These are phyloP conservation scores for Gilbertella persicaria DNA, from an alignment of 371 early-diverging fungal species.

Conservation along the genomic window DNA sequence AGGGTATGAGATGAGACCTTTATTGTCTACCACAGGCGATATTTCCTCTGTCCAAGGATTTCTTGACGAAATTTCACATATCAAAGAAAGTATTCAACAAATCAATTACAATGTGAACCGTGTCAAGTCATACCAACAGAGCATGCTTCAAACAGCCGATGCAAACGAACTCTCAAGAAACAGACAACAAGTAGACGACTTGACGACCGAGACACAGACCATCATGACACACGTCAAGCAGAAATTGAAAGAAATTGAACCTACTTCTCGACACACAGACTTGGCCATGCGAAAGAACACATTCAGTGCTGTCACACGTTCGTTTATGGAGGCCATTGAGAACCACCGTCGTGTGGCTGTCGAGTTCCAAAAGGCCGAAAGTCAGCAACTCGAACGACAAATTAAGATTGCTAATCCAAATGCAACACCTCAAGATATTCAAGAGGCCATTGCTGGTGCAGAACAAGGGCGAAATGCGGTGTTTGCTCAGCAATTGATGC, in stretches of 20 bases:
- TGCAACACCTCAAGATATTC: slow-evolving; percentile 48
- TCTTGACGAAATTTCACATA: slow-evolving; percentile 40
- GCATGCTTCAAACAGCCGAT: slow-evolving; percentile 46
- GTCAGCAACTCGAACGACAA: slow-evolving; percentile 46
- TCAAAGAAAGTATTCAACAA: slow-evolving; percentile 40
- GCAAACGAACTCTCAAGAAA: slow-evolving; percentile 33
- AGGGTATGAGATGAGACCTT: slow-evolving; percentile 50
- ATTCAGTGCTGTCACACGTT: slow-evolving; percentile 42
- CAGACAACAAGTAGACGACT: slow-evolving; percentile 24
- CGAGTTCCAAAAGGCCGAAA: slow-evolving; percentile 49
- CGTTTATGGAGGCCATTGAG: slow-evolving; percentile 49
- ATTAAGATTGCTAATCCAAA: slow-evolving; percentile 52
- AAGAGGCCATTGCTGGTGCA: slow-evolving; percentile 45
- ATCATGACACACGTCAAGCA: slow-evolving; percentile 48
- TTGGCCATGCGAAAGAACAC: slow-evolving; percentile 50
- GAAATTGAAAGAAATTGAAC: slow-evolving; percentile 48
- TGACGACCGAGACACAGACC: slow-evolving; percentile 38
- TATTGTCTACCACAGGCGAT: slow-evolving; percentile 38
- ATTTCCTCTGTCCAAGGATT: slow-evolving; percentile 28
- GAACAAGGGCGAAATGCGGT: slow-evolving; percentile 46
- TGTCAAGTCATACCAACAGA: slow-evolving; percentile 33
- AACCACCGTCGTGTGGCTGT: slow-evolving; percentile 41
- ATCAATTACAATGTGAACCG: slow-evolving; percentile 43
- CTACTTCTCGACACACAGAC: slow-evolving; percentile 41
- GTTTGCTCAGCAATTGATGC: slow-evolving; percentile 50